phyloP scores from a whole-genome alignment of 106 monocot species.

The Dioscorea dumetorum region DNA sequence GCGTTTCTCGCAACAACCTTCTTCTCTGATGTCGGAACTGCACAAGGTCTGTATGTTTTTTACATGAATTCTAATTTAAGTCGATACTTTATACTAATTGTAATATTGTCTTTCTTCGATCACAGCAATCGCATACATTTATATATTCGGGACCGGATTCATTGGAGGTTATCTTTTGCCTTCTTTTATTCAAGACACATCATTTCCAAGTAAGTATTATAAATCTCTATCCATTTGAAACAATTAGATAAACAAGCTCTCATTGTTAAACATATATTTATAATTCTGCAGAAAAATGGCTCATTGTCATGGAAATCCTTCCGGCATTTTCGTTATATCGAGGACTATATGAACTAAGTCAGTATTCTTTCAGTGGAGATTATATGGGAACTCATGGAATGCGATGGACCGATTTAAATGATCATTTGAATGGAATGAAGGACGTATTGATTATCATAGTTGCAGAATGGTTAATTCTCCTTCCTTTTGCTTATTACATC shows the following conservation, averaged over 20 bases:
- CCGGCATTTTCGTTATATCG: constrained; percentile 71
- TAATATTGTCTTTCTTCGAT: no score
- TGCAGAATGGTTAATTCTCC: constrained; percentile 56
- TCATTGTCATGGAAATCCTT: constrained; percentile 52
- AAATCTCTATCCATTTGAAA: not conserved
- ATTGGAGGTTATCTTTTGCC: constrained; percentile 28
- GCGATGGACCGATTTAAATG: constrained; percentile 51
- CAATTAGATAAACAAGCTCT: no score
- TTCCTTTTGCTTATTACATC: constrained; percentile 53
- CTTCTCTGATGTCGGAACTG: constrained; percentile 58
- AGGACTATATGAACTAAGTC: constrained; percentile 66
- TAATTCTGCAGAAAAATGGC: constrained; percentile 36
- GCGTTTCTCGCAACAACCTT: constrained; percentile 43
- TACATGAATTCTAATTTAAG: no score
- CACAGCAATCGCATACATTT: constrained; percentile 34
- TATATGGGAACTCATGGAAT: constrained; percentile 52
- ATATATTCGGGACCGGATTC: constrained; percentile 47
- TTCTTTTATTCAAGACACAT: constrained; percentile 28
- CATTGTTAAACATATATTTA: not conserved
- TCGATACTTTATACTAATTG: no score
- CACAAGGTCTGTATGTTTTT: constrained; percentile 32
- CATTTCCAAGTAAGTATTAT: constrained; percentile 42
- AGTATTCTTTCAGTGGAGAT: constrained; percentile 45
- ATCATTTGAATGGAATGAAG: constrained; percentile 59
- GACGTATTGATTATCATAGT: constrained; percentile 50